Evolutionary conservation across 768 basidiomycete species (phyloP), one percentile per base, ranked within the genome.

Genomic region (Candolleomyces efflorescens): DNA sequence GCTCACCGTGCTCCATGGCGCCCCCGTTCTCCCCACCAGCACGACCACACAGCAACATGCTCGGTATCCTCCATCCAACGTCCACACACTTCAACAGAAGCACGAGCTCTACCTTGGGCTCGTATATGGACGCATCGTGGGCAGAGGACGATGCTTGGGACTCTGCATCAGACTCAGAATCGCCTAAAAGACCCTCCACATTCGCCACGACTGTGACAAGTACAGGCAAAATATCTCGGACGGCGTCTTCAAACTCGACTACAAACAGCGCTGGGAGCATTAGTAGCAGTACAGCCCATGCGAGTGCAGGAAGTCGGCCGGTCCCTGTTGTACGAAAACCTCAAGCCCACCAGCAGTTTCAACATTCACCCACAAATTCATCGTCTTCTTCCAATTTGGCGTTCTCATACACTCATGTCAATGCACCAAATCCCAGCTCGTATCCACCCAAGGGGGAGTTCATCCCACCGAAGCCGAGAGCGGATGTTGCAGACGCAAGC

Each of bases 71-170:
- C 53, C 78, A 73, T 63, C 80, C 72, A 57, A 50, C 67, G 49
- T 61, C 68, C 47, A 65, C 51, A 15, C 51, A 53, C 22, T 53
- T 53, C 72, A 51, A 59, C 64, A 18, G 55, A 53, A 27, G 57
- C 60, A 57, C 58, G 53, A 53, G 51, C 20, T 58, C 56, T 9
- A 53, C 38, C 18, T 24, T 26, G 56, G 22, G 17, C 24, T 48
- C 46, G n/a, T 38, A 45, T 15, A 58, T 53, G 51, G 51, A 53
- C 22, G 67, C 75, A 37, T 88, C 90, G 54, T 88, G 89, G 87
- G 87, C 75, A n/a, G 90, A 91, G 68, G 90, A 92, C 67, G 90
- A 93, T 68, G 89, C 83, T 47, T 93, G 90, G 90, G 90, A 92
- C 73, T 88, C 86, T 64, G 78, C 81, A 53, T 92, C 90, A 17